Evolutionary conservation across 805 yeast species (phyloP).

Genomic region (Nakazawaea ambrosiae): DNA sequence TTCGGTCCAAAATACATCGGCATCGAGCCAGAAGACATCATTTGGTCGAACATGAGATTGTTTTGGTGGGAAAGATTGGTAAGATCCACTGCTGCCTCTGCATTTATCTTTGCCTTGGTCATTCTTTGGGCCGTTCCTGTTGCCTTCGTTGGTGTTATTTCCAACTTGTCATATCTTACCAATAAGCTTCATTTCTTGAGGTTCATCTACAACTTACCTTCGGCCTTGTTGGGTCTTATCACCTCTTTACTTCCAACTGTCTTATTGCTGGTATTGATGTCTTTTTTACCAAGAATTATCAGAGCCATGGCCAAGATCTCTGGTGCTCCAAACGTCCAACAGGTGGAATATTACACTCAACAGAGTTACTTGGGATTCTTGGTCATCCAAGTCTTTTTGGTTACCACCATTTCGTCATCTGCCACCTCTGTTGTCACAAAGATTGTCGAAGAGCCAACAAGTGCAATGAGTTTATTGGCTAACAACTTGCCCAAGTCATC

Average conservation of each 20-base stretch:
- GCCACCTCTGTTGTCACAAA: slow-evolving; percentile 62
- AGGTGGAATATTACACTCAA: slow-evolving; percentile 58
- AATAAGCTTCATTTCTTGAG: slow-evolving; percentile 46
- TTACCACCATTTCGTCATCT: slow-evolving; percentile 65
- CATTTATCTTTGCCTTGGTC: slow-evolving; percentile 49
- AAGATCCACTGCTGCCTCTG: slow-evolving; percentile 43
- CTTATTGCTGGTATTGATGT: slow-evolving; percentile 58
- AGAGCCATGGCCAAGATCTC: slow-evolving; percentile 53
- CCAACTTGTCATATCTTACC: slow-evolving; percentile 59
- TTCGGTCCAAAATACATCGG: slow-evolving; percentile 58
- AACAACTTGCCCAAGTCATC: slow-evolving; percentile 66
- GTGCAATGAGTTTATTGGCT: slow-evolving; percentile 55
- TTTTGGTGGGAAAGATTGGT: slow-evolving; percentile 73
- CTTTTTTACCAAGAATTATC: slow-evolving; percentile 57
- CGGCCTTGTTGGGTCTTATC: slow-evolving; percentile 47
- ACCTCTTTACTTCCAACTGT: slow-evolving; percentile 67
- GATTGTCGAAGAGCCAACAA: slow-evolving; percentile 50
- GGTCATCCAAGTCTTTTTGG: slow-evolving; percentile 64
- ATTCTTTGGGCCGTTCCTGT: slow-evolving; percentile 74
- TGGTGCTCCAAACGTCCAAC: slow-evolving; percentile 52
- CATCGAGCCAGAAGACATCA: slow-evolving; percentile 52
- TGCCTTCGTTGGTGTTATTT: slow-evolving; percentile 69
- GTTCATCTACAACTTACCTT: slow-evolving; percentile 53
- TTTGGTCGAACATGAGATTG: slow-evolving; percentile 69
- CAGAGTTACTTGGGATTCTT: slow-evolving; percentile 63